Conservation (phyloP, 768 basidiomycete genomes). For the Ramaria rubella region DNA sequence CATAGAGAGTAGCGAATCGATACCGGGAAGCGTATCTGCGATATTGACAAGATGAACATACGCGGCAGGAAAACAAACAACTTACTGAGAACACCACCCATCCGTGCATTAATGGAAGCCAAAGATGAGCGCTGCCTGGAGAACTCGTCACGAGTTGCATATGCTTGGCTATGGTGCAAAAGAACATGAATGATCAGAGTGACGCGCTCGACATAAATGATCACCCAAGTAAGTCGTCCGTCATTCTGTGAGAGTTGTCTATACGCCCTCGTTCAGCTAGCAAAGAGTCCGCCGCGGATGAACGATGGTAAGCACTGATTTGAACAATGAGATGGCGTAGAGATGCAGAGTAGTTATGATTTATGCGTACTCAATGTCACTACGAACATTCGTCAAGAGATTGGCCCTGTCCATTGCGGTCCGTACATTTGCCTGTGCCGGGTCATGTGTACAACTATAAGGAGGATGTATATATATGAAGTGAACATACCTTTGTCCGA, state of each 20-base stretch:
- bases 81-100: conserved; percentile 78
- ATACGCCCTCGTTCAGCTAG: conserved; percentile 84
- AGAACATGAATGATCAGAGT: background rate
- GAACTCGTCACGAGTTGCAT: conserved; percentile 94
- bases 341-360: background rate
- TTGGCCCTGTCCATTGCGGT: conserved; percentile 81
- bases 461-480: too few relatives aligned
- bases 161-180: conserved; percentile 69
- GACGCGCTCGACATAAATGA: conserved; percentile 20
- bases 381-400: conserved; percentile 82
- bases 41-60: background rate
- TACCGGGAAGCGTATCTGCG: conserved; percentile 84
- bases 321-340: background rate
- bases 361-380: conserved; percentile 82
- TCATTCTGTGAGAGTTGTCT: conserved; percentile 92
- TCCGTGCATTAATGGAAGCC: conserved; percentile 73
- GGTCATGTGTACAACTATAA: background rate
- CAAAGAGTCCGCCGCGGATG: conserved; percentile 79
- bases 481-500: conserved; percentile 79
- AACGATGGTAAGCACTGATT: conserved; percentile 74
- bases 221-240: conserved; percentile 84
- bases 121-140: conserved; percentile 70
- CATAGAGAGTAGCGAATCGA: conserved; percentile 86
- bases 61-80: conserved; percentile 13
- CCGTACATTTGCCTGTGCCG: conserved; percentile 63